Evolutionary conservation across 345 rosid genomes (phyloP).

Genomic region (Eucalyptus marginata): DNA sequence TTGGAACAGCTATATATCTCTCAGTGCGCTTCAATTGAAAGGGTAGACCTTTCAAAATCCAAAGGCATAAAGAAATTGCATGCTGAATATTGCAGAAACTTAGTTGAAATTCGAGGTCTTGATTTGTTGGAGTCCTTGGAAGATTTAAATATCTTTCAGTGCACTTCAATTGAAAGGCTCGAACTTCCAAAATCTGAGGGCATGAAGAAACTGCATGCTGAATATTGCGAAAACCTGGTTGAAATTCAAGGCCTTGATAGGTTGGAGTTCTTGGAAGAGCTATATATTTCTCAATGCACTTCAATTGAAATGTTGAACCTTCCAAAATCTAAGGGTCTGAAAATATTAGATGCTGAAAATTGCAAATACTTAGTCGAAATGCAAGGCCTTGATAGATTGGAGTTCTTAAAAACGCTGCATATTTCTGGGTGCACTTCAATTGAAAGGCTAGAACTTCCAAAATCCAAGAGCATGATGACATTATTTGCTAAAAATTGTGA

Average conservation of each 20-base stretch:
- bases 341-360: no score
- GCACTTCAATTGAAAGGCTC: background rate
- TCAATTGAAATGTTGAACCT: no score
- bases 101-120: no score
- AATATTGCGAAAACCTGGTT: background rate
- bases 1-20: no score
- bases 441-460: background rate
- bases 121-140: no score
- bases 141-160: no score
- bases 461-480: background rate
- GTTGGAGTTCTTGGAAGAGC: background rate
- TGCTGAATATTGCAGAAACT: background rate
- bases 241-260: background rate
- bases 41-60: background rate
- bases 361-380: no score
- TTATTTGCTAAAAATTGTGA: no score
- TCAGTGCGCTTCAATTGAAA: background rate
- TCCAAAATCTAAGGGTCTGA: no score
- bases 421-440: background rate
- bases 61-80: background rate
- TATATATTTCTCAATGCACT: no score
- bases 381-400: background rate
- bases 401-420: accelerated
- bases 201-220: background rate
- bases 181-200: background rate